Evolutionary conservation across 306 rosid genomes (phyloP).

Genomic region (Herpetospermum pedunculosum): DNA sequence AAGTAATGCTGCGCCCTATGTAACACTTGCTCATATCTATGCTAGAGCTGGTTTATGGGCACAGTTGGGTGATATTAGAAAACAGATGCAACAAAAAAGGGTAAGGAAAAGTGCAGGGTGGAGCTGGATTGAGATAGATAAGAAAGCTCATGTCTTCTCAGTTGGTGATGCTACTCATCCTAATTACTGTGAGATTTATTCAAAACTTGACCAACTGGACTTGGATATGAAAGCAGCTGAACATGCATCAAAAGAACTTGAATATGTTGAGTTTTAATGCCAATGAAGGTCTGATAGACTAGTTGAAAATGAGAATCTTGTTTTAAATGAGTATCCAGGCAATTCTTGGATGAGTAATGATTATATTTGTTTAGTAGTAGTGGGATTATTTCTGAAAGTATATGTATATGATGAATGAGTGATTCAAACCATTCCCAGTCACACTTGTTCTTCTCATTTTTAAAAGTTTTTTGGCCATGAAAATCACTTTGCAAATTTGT

Average conservation of each 20-base stretch:
- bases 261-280: neutral
- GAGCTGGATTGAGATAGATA: slow-evolving; percentile 40
- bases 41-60: slow-evolving; percentile 50
- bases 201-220: neutral
- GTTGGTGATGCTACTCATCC: slow-evolving; percentile 22
- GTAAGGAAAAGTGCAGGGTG: slow-evolving; percentile 29
- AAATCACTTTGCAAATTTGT: too few species aligned
- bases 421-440: neutral
- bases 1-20: slow-evolving; percentile 33
- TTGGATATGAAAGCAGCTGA: slow-evolving; percentile 1
- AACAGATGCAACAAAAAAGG: slow-evolving; percentile 30
- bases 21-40: slow-evolving; percentile 42
- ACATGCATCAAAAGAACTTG: neutral
- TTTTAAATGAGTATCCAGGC: neutral
- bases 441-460: too few species aligned
- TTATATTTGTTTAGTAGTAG: neutral
- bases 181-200: neutral
- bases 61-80: slow-evolving; percentile 35
- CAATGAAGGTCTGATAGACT: neutral
- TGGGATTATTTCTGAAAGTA: neutral
- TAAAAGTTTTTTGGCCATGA: too few species aligned
- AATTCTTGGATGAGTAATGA: neutral
- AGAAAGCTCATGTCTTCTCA: slow-evolving; percentile 27
- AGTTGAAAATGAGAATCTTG: neutral
- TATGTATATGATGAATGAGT: neutral